Percentiles rank a stretch among this genome's conserved stretches.
Conservation (phyloP, 176 grass and related monocot genomes). For the Areca catechu region DNA sequence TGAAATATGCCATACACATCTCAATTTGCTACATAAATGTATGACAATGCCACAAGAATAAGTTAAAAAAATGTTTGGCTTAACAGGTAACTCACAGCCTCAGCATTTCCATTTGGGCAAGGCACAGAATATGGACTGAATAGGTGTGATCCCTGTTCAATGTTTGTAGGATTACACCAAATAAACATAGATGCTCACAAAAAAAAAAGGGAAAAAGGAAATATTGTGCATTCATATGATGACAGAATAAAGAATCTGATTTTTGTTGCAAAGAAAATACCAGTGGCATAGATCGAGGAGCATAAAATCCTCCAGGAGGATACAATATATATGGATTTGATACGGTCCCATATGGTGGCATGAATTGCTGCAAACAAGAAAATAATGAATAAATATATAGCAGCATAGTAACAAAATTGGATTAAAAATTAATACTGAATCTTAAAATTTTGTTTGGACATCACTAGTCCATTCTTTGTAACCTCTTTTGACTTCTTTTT, state of each 20-base stretch:
- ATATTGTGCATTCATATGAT: background rate
- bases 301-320: slow-evolving; percentile 87
- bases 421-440: too few relatives aligned
- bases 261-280: slow-evolving; percentile 39
- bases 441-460: too few relatives aligned
- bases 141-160: slow-evolving; percentile 63
- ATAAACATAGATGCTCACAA: too few relatives aligned
- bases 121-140: slow-evolving; percentile 66
- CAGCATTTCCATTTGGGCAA: slow-evolving; percentile 63
- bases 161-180: background rate
- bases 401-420: slow-evolving; percentile 18
- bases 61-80: too few relatives aligned
- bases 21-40: too few relatives aligned
- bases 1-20: slow-evolving; percentile 21
- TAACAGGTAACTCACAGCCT: slow-evolving; percentile 48
- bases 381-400: slow-evolving; percentile 17
- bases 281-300: slow-evolving; percentile 78
- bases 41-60: too few relatives aligned
- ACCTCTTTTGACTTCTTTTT: too few relatives aligned
- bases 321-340: slow-evolving; percentile 79
- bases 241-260: background rate
- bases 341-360: slow-evolving; percentile 75
- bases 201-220: too few relatives aligned
- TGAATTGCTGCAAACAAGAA: slow-evolving; percentile 51
- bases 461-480: too few relatives aligned